Percentiles rank a stretch among this genome's conserved stretches.
These are phyloP conservation scores for Pseudocercospora musae DNA, from an alignment of 2,329 filamentous ascomycete species.

Conservation along the genomic window DNA sequence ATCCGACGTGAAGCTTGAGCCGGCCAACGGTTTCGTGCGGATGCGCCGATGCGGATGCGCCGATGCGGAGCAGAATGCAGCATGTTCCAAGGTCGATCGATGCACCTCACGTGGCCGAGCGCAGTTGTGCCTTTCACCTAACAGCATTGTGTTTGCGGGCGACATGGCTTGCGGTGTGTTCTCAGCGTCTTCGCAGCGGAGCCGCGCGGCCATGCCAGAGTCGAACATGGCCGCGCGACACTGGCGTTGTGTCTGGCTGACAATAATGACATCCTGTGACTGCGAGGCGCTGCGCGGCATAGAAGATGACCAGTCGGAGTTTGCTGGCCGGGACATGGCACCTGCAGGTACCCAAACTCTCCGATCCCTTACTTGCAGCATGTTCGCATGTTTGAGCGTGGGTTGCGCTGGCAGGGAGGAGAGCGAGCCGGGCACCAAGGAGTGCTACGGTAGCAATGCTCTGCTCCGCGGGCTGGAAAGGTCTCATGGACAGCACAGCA, in stretches of 20 bases:
- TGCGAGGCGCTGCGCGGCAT: conserved; percentile 4
- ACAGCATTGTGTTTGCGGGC: not conserved
- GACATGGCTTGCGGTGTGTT: not conserved
- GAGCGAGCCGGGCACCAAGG: not conserved
- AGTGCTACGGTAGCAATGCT: not conserved
- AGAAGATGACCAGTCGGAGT: conserved; percentile 19
- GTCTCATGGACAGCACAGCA: not conserved
- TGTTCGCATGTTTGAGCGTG: conserved; percentile 11
- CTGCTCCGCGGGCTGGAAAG: not conserved
- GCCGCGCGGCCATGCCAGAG: not conserved
- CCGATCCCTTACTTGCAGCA: not conserved
- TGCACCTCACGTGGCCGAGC: not conserved
- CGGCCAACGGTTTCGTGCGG: not conserved
- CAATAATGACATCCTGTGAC: conserved; percentile 1
- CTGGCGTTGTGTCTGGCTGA: not conserved
- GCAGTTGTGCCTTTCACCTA: not conserved
- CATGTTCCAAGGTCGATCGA: not conserved
- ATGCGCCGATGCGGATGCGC: too few species aligned
- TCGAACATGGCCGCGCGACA: not conserved
- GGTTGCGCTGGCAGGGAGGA: not conserved
- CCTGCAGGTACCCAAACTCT: conserved; percentile 22
- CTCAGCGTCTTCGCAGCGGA: not conserved
- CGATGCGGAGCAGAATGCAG: too few species aligned
- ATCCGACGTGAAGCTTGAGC: conserved; percentile 1
- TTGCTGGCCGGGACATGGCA: conserved; percentile 19